These are phyloP conservation scores for Cymbidium sinense DNA, from an alignment of 106 monocot genomes.

Conservation along the genomic window DNA sequence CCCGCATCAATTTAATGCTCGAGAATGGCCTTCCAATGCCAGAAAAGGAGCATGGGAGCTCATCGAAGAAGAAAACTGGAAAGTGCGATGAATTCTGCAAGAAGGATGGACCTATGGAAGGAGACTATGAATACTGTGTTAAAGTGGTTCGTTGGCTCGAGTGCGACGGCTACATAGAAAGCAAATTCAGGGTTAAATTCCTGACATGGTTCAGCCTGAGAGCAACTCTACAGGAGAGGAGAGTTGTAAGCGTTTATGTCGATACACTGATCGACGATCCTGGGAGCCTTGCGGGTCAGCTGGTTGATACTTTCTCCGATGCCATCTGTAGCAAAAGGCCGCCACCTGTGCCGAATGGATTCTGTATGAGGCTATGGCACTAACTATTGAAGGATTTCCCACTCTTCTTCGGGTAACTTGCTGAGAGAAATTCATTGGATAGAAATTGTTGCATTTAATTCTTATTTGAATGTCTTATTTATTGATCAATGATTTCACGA, in stretches of 20 bases:
- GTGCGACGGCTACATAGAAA: conserved; percentile 61
- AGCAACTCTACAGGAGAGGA: conserved; percentile 73
- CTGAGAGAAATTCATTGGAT: not conserved
- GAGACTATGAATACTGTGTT: conserved; percentile 58
- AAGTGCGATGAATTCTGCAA: conserved; percentile 13
- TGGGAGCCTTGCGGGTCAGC: conserved; percentile 73
- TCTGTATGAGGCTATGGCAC: conserved; percentile 84
- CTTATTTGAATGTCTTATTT: conserved; percentile 1
- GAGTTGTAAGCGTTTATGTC: conserved; percentile 63
- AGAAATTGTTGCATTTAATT: conserved; percentile 5
- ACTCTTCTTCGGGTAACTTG: not conserved
- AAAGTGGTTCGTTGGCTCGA: conserved; percentile 66
- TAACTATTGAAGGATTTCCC: not conserved
- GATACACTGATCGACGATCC: conserved; percentile 82
- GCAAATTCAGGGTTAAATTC: conserved; percentile 76
- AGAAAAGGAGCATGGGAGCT: conserved; percentile 28
- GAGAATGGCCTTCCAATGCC: conserved; percentile 5
- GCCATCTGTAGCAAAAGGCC: conserved; percentile 49
- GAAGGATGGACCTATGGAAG: conserved; percentile 27
- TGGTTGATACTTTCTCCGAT: conserved; percentile 76
- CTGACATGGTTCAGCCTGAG: conserved; percentile 88
- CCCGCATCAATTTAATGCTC: not conserved
- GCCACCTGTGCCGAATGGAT: conserved; percentile 38
- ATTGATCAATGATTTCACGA: not conserved
- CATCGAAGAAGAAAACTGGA: conserved; percentile 28